Evolutionary conservation across 148 eudicot species (phyloP), one percentile per base, ranked within the genome.

Genomic region (Salicornia ramosissima): DNA sequence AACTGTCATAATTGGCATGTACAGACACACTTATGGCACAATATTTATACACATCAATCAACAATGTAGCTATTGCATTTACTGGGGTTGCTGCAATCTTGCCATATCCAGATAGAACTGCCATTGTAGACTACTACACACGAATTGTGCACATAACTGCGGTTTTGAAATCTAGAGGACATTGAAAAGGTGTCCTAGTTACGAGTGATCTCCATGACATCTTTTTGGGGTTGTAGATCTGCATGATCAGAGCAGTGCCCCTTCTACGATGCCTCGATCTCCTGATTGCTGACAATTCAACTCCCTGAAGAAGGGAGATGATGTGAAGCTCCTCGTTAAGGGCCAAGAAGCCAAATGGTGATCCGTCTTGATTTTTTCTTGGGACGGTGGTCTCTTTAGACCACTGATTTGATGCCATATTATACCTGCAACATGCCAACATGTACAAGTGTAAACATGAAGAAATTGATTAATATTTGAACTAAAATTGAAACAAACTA

Each of bases 121-220:
- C 19, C 40, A 11, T 18, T 21, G 43, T 16, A 19, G 43, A 10
- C 80, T 87, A 10, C 80, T 87, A 92, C 79, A 87, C 75, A 29
- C 81, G 75, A 62, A 91, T 71, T 58, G 91, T 82, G 84, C 96
- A 89, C 89, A 87, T 83, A 53, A 92, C 93, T 12, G 90, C 19
- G 2, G 93, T 89, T 82, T 60, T 85, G 64, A 92, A 83, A 75
- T 92, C 91, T 45, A 90, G 39, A 10, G 79, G 79, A 22, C 80
- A 72, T 55, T 68, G 71, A 57, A 78, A 78, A 45, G 98, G 98
- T 13, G 90, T 85, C 73, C 81, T 86, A 39, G 91, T 74, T 55
- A 80, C 76, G 18, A 88, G 75, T 72, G 82, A 80, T 71, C 94
- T 90, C 98, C 98, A 92, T n/a, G 79, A 65, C 77, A 74, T 92